Percentiles rank a stretch among this genome's conserved stretches.
phyloP scores from a whole-genome alignment of 371 early-diverging fungal genomes.

The Rhizoclosmatium hyalinum region DNA sequence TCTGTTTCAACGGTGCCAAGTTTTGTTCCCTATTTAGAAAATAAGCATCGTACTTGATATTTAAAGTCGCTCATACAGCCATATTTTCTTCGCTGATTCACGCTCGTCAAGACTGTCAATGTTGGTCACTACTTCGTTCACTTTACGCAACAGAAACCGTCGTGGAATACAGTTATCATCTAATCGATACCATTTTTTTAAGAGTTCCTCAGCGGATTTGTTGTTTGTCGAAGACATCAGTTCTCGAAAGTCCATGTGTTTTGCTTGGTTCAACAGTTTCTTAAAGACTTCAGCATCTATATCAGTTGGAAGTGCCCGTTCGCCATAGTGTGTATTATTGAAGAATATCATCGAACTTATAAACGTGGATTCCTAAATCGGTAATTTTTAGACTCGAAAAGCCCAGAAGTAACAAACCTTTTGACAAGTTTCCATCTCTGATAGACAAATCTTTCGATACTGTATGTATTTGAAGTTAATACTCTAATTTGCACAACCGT shows the following conservation, averaged over 20 bases:
- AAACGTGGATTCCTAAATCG: constrained; percentile 16
- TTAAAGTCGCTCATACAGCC: not conserved
- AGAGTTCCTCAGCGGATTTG: not conserved
- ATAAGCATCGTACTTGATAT: not conserved
- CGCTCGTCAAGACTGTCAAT: constrained; percentile 14
- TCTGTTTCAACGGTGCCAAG: constrained; percentile 6
- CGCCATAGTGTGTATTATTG: constrained; percentile 20
- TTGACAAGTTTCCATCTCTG: constrained; percentile 4
- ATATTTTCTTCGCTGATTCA: not conserved
- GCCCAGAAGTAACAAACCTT: not conserved
- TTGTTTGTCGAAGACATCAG: not conserved
- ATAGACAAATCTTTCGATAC: constrained; percentile 5
- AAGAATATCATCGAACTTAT: constrained; percentile 27
- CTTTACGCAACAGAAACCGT: not conserved
- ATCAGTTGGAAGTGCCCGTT: constrained; percentile 11
- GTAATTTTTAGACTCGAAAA: not conserved
- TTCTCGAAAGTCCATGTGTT: constrained; percentile 15
- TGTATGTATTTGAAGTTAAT: not conserved
- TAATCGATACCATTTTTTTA: constrained; percentile 24
- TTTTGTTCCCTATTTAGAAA: not conserved
- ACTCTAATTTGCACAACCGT: not conserved
- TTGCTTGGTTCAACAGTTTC: constrained; percentile 17
- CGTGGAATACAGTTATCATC: constrained; percentile 18
- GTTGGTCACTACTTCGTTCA: not conserved
- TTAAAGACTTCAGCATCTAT: constrained; percentile 26